Percentiles rank a stretch among this genome's conserved stretches.
Conservation (phyloP, 768 basidiomycete species). For the Termitomyces sp. region DNA sequence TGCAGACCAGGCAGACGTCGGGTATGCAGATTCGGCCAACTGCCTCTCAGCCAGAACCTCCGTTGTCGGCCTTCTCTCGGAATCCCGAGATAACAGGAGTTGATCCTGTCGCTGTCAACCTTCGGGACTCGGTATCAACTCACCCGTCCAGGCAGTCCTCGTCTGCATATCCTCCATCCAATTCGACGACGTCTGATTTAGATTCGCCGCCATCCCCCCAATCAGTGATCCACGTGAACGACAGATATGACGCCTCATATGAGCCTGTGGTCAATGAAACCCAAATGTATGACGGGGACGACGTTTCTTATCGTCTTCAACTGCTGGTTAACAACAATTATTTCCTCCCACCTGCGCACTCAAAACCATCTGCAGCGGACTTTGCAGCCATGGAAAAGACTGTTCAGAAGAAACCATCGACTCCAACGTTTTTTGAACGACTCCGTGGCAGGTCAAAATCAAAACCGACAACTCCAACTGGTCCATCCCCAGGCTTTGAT, state of each 20-base stretch:
- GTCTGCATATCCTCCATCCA: constrained; percentile 74
- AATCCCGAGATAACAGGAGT: constrained; percentile 39
- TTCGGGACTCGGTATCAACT: constrained; percentile 58
- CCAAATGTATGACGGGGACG: constrained; percentile 62
- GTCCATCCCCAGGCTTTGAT: constrained; percentile 30
- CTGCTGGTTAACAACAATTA: constrained; percentile 86
- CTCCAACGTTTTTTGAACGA: constrained; percentile 64
- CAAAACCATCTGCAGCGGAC: constrained; percentile 71
- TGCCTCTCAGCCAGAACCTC: constrained; percentile 25
- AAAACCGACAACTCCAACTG: constrained; percentile 53
- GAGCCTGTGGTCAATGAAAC: constrained; percentile 45
- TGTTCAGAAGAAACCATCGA: constrained; percentile 41
- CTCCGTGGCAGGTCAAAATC: constrained; percentile 70
- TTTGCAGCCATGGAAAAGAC: constrained; percentile 40
- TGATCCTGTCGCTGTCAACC: constrained; percentile 28
- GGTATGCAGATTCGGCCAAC: constrained; percentile 18
- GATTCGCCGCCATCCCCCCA: constrained; percentile 64
- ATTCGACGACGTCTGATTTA: constrained; percentile 57
- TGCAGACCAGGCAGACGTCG: constrained; percentile 17
- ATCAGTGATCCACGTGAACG: constrained; percentile 43
- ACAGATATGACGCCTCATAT: constrained; percentile 42
- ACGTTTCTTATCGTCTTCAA: constrained; percentile 80
- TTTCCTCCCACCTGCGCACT: constrained; percentile 84
- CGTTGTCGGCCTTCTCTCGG: constrained; percentile 46
- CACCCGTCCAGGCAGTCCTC: constrained; percentile 68